Base-by-base conservation (phyloP, 495 filamentous ascomycete genomes). In the Trichocladium uniseriatum region DNA sequence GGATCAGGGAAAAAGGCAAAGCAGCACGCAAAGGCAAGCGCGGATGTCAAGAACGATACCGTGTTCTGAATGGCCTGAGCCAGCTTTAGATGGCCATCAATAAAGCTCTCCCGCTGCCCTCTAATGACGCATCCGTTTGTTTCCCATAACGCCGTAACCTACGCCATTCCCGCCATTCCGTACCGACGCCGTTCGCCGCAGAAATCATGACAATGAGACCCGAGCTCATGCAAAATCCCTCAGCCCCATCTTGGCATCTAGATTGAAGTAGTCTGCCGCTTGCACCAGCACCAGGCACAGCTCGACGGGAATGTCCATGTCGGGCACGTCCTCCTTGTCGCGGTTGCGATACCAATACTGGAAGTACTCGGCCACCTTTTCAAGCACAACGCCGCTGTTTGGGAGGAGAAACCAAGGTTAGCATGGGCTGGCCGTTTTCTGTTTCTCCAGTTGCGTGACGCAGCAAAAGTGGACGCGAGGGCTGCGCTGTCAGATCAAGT, bases 281-380 rank as follows among this genome's bases (percentile, higher is more conserved):
- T 89, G 84, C 53, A 98, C 67, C 51, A 98, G 64, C 68, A 95
- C 90, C 51, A 98, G 65, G 55, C 89, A 95, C 27, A 97, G 59
- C 65, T 96, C 91, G 0, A 85, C 78, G 11, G 91, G 87, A 29
- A 81, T 76, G 16, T 95, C 89, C 87, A 95, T 89, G 65, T 98
- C 92, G 5, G 87, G 79, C 18, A 95, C 87, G 52, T 94, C 82
- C 42, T 78, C 76, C 50, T 69, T 69, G 49, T 91, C 79, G 47
- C 77, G 80, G 65, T 92, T 76, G 66, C 87, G 89, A 64, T 94
- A 77, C 64, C 85, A 84, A 70, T 91, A 95, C 54, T 86, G 85
- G 51, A 94, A 84, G 68, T 95, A 95, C 69, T 95, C 86, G 64
- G 80, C 87, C 32, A 95, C 84, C 66, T 89, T 91, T 62, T 94